Percentiles rank a stretch among this genome's conserved stretches.
These are phyloP conservation scores for Poterioochromonas sp. DNA, from an alignment of 352 stramenopile genomes.

Conservation along the genomic window DNA sequence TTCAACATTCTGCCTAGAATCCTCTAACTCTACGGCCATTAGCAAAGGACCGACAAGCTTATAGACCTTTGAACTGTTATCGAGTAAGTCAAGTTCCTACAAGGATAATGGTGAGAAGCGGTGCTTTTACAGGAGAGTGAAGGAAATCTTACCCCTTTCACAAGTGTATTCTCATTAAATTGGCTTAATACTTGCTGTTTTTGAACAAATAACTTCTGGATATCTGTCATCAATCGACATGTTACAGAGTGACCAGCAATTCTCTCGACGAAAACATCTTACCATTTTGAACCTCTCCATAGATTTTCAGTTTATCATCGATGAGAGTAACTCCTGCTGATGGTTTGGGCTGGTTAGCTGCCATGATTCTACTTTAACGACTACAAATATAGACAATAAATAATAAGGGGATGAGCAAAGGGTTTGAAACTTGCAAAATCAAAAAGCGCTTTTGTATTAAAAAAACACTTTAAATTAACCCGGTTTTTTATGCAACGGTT, in stretches of 20 bases:
- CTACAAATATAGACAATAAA: too few relatives aligned
- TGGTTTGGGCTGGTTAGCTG: too few relatives aligned
- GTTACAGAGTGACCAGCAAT: neutral
- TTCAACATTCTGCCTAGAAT: slow-evolving; percentile 38
- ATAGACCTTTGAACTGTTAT: slow-evolving; percentile 35
- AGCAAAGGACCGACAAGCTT: slow-evolving; percentile 40
- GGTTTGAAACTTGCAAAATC: too few relatives aligned
- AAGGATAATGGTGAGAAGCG: neutral
- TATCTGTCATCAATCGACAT: slow-evolving; percentile 15
- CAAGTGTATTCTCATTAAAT: slow-evolving; percentile 39
- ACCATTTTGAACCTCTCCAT: neutral
- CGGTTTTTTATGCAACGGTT: too few relatives aligned
- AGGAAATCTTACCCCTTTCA: slow-evolving; percentile 36
- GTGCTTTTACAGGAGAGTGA: neutral
- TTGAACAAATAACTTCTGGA: slow-evolving; percentile 16
- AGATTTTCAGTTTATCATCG: slow-evolving; percentile 21
- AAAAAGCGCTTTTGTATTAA: too few relatives aligned
- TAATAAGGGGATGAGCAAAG: too few relatives aligned
- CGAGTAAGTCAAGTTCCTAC: slow-evolving; percentile 37
- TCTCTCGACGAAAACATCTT: neutral
- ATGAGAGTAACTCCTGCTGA: neutral
- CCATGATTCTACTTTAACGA: too few relatives aligned
- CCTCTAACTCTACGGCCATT: slow-evolving; percentile 35
- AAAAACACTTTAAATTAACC: too few relatives aligned
- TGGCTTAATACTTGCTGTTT: slow-evolving; percentile 36